Evolutionary conservation across 108 stramenopile species (phyloP).

Genomic region (Pseudonitzschia delicatissima): DNA sequence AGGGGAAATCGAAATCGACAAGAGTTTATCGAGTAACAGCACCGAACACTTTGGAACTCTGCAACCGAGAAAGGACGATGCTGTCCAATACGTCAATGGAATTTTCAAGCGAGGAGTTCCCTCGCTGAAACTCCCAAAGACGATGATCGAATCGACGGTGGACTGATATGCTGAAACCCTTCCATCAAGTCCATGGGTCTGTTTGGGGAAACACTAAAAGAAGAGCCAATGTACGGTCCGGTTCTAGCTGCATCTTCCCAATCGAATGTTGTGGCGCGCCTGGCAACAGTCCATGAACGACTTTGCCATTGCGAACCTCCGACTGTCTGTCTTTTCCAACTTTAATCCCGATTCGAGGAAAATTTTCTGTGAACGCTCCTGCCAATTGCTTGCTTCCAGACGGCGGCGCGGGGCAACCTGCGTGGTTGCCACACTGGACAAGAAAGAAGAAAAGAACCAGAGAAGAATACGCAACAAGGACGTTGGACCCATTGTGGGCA

Average conservation of each 20-base stretch:
- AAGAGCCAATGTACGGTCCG: not conserved
- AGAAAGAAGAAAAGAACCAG: not conserved
- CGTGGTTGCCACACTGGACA: slow-evolving; percentile 58
- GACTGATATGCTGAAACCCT: slow-evolving; percentile 14
- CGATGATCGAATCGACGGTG: slow-evolving; percentile 15
- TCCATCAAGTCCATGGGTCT: slow-evolving; percentile 16
- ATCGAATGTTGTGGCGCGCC: slow-evolving; percentile 24
- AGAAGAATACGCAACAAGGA: not conserved
- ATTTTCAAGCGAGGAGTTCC: not conserved
- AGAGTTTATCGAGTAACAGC: not conserved
- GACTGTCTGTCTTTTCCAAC: slow-evolving; percentile 74
- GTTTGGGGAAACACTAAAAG: slow-evolving; percentile 12
- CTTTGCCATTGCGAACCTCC: slow-evolving; percentile 73
- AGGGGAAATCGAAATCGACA: not conserved
- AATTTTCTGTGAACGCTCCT: slow-evolving; percentile 53
- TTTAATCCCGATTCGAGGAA: slow-evolving; percentile 56
- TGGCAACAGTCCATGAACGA: slow-evolving; percentile 57
- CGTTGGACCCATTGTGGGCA: slow-evolving; percentile 49
- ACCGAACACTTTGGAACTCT: not conserved
- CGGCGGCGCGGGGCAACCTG: slow-evolving; percentile 67
- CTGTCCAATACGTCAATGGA: not conserved
- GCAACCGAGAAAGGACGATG: slow-evolving; percentile 2
- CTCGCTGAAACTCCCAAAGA: not conserved
- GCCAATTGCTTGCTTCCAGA: slow-evolving; percentile 58
- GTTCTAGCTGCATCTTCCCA: slow-evolving; percentile 10